phyloP scores from a whole-genome alignment of 306 rosid genomes.

The apple (Malus domestica) region ASM211411v1 NC_041800.1:3669001-3669500 shows the following conservation, averaged over 20 bases:
- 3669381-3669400: slow-evolving; percentile 44
- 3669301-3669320: not conserved
- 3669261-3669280: not conserved
- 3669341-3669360: slow-evolving; percentile 63
- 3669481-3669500: slow-evolving; percentile 62
- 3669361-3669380: slow-evolving; percentile 72
- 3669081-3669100: slow-evolving; percentile 52
- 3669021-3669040: slow-evolving; percentile 44
- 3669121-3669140: slow-evolving; percentile 47
- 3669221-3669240: not conserved
- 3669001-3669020: slow-evolving; percentile 71
- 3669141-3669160: slow-evolving; percentile 76
- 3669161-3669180: slow-evolving; percentile 40
- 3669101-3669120: slow-evolving; percentile 49
- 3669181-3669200: slow-evolving; percentile 1
- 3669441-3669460: slow-evolving; percentile 65
- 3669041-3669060: slow-evolving; percentile 56
- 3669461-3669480: slow-evolving; percentile 51
- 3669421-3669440: slow-evolving; percentile 74
- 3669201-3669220: not conserved
- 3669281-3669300: not conserved
- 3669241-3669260: not conserved
- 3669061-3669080: slow-evolving; percentile 43
- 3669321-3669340: not conserved
- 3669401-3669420: slow-evolving; percentile 48